Base-by-base conservation (phyloP, 2,329 filamentous ascomycete genomes). In the Neofusicoccum umdonicola region DNA sequence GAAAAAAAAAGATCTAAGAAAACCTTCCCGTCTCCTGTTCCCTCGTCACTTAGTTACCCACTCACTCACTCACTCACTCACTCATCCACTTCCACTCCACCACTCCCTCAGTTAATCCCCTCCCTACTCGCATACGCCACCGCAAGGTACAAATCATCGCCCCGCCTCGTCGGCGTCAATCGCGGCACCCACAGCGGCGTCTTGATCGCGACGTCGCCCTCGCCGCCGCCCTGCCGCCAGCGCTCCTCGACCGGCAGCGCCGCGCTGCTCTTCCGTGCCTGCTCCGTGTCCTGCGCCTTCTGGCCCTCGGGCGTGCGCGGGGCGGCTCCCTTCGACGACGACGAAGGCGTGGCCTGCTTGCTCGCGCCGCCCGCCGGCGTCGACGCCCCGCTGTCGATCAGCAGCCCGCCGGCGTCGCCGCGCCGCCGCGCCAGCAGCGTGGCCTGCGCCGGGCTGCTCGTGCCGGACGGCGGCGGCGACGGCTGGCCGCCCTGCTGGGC, bases 151-250 rank as follows among this genome's bases (percentile, higher is more conserved):
- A 91, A 71, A 72, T 91, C 88, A 31, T 88, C 85, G 0, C 89
- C 89, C 56, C 86, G 82, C 66, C 87, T 79, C 64, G 86, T 88
- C 2, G 89, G 89, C 51, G 89, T 91, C 69, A 91, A 71, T 68
- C 83, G 84, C 3, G 88, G 88, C 68, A 87, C 34, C 47, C 58
- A 80, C 87, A 87, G 89, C 1, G 82, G 82, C 0, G 87, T 66
- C 67, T 12, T 45, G 60, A 61, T 65, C 63, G 35, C 61, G 37
- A 3, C 65, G 41, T 22, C 52, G 34, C 39, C 34, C 27, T 54
- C 27, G 11, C 34, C 62, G 35, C 35, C 44, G 4, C 60, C 42
- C 4, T 31, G 17, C 9, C 34, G 4, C 44, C 37, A 17, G 22
- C 35, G 31, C 60, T 39, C 35, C 17, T 12, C 19, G 12, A 31